Conservation (phyloP, 495 filamentous ascomycete genomes). For the Penicillium paxilli region DNA sequence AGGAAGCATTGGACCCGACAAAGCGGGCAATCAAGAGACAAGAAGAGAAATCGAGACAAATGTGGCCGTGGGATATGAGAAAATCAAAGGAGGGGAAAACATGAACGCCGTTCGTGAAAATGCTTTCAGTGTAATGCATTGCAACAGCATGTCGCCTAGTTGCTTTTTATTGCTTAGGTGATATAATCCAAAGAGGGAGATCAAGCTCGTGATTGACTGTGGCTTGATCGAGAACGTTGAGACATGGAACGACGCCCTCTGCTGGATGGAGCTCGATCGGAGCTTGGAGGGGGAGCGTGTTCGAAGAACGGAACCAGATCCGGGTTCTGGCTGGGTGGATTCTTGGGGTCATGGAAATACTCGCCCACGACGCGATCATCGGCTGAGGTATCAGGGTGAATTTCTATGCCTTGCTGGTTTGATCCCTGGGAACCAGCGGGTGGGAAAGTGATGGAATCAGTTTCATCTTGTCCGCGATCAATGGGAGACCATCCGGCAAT, state of each 20-base stretch:
- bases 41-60: neutral
- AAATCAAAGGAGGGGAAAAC: neutral
- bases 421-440: constrained; percentile 43
- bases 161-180: neutral
- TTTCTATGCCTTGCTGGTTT: constrained; percentile 54
- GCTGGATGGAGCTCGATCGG: constrained; percentile 36
- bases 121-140: neutral
- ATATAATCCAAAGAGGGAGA: neutral
- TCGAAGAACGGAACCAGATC: constrained; percentile 55
- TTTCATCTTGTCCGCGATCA: constrained; percentile 54
- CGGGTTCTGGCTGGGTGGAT: constrained; percentile 60
- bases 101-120: neutral
- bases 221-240: constrained; percentile 40
- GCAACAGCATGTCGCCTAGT: neutral
- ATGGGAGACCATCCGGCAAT: constrained; percentile 90
- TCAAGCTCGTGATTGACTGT: constrained; percentile 32
- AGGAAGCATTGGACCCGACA: neutral
- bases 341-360: constrained; percentile 37
- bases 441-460: constrained; percentile 52
- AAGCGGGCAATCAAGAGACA: neutral
- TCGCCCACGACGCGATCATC: constrained; percentile 56
- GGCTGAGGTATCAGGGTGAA: constrained; percentile 57
- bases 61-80: constrained; percentile 5
- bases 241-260: constrained; percentile 41
- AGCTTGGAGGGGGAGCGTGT: constrained; percentile 33